These are phyloP conservation scores for Wickerhamiella bombiphila DNA, from an alignment of 805 yeast genomes.

Conservation along the genomic window DNA sequence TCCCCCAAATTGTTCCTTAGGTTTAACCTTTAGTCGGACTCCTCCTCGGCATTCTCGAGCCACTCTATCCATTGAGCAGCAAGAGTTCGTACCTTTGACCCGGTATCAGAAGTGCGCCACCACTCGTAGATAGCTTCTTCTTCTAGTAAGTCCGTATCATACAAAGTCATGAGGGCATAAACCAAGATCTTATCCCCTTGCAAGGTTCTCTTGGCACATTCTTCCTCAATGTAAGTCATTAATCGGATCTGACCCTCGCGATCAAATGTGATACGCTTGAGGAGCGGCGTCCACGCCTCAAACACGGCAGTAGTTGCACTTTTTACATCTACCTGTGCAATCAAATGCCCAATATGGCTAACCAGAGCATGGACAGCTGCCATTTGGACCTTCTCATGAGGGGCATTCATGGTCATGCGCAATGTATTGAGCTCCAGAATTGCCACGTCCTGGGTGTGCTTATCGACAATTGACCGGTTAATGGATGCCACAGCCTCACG, in stretches of 20 bases:
- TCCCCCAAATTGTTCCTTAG: too few species aligned
- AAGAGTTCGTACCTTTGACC: slow-evolving; percentile 35
- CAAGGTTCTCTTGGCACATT: slow-evolving; percentile 27
- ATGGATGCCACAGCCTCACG: slow-evolving; percentile 90
- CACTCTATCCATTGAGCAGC: slow-evolving; percentile 71
- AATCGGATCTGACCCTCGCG: slow-evolving; percentile 65
- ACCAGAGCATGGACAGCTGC: slow-evolving; percentile 68
- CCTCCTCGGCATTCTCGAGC: slow-evolving; percentile 68
- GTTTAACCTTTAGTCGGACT: slow-evolving; percentile 40
- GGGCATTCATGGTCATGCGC: slow-evolving; percentile 94
- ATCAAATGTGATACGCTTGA: slow-evolving; percentile 74
- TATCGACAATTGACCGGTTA: slow-evolving; percentile 78
- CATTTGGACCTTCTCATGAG: slow-evolving; percentile 78
- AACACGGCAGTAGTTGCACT: slow-evolving; percentile 68
- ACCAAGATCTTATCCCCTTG: slow-evolving; percentile 33
- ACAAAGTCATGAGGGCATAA: slow-evolving; percentile 45
- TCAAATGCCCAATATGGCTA: slow-evolving; percentile 53
- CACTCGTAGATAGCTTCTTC: slow-evolving; percentile 69
- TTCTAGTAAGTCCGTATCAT: slow-evolving; percentile 67
- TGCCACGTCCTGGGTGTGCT: slow-evolving; percentile 89
- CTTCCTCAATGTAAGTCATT: slow-evolving; percentile 32
- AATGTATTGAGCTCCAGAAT: slow-evolving; percentile 81
- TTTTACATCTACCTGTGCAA: slow-evolving; percentile 61
- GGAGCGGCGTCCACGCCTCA: slow-evolving; percentile 66
- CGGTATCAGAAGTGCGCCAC: slow-evolving; percentile 51